These are phyloP conservation scores for Zygosaccharomyces pseudorouxii DNA, from an alignment of 805 yeast genomes.

Conservation along the genomic window DNA sequence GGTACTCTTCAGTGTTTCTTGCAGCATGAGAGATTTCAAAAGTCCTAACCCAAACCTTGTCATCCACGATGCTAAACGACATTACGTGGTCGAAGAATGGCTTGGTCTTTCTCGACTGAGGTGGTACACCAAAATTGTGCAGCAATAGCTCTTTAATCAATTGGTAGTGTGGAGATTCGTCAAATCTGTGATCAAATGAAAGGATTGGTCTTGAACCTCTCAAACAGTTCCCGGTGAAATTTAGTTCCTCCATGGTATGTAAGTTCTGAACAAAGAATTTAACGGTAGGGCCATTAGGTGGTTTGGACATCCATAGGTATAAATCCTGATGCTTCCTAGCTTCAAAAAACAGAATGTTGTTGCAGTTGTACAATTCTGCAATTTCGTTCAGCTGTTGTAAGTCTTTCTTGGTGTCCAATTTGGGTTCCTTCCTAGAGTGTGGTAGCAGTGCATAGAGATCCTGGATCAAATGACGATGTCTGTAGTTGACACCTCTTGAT, in stretches of 20 bases:
- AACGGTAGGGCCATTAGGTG: slow-evolving; percentile 96
- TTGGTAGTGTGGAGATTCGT: slow-evolving; percentile 58
- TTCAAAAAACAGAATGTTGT: slow-evolving; percentile 89
- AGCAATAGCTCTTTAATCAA: slow-evolving; percentile 78
- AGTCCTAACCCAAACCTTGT: slow-evolving; percentile 92
- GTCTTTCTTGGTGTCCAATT: slow-evolving; percentile 88
- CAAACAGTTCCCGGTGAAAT: slow-evolving; percentile 93
- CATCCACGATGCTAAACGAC: slow-evolving; percentile 88
- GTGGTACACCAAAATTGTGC: slow-evolving; percentile 93
- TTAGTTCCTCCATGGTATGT: slow-evolving; percentile 92
- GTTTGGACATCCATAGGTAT: slow-evolving; percentile 90
- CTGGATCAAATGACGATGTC: slow-evolving; percentile 90
- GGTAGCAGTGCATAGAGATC: slow-evolving; percentile 80
- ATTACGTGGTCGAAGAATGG: slow-evolving; percentile 95
- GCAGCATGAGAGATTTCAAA: slow-evolving; percentile 76
- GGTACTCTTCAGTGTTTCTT: slow-evolving; percentile 49
- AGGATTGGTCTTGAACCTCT: slow-evolving; percentile 93
- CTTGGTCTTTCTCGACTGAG: slow-evolving; percentile 83
- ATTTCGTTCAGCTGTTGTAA: slow-evolving; percentile 86
- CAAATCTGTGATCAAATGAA: slow-evolving; percentile 81
- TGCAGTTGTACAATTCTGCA: slow-evolving; percentile 96
- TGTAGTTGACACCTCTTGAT: slow-evolving; percentile 89
- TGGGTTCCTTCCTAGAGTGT: slow-evolving; percentile 94
- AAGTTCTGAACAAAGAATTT: slow-evolving; percentile 91
- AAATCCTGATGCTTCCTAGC: slow-evolving; percentile 94